These are phyloP conservation scores for Tricholoma saponaceum DNA, from an alignment of 768 basidiomycete genomes.

Conservation along the genomic window DNA sequence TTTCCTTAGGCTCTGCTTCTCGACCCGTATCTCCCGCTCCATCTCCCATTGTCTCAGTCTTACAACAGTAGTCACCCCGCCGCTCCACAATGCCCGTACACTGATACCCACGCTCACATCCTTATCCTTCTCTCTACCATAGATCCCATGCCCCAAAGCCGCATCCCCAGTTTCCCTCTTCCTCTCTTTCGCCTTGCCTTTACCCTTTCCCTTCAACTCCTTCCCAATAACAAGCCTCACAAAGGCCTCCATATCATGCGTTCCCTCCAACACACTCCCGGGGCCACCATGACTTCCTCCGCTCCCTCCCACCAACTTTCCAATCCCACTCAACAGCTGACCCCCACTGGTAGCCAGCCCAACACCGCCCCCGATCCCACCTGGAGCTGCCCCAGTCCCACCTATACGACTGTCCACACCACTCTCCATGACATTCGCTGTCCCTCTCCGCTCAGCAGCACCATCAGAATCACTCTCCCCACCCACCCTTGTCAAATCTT, in stretches of 20 bases:
- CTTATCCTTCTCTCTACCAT: slow-evolving; percentile 20
- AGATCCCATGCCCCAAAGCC: slow-evolving; percentile 9
- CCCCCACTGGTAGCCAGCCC: slow-evolving; percentile 24
- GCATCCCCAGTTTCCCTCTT: slow-evolving; percentile 11
- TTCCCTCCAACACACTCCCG: slow-evolving; percentile 40
- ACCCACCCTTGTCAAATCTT: slow-evolving; percentile 37
- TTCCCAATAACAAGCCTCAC: slow-evolving; percentile 38
- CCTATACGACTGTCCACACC: slow-evolving; percentile 19
- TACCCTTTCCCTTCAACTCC: slow-evolving; percentile 23
- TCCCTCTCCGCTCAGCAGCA: neutral
- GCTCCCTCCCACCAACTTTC: slow-evolving; percentile 35
- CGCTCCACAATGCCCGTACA: slow-evolving; percentile 42
- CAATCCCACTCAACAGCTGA: slow-evolving; percentile 39
- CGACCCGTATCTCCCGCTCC: slow-evolving; percentile 13
- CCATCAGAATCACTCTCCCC: neutral
- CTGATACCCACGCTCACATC: slow-evolving; percentile 32
- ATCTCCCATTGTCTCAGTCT: slow-evolving; percentile 35
- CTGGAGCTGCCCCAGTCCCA: slow-evolving; percentile 21
- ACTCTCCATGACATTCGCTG: slow-evolving; percentile 19
- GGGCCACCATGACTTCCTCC: slow-evolving; percentile 32
- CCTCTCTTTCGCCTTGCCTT: slow-evolving; percentile 21
- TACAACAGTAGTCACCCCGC: slow-evolving; percentile 32
- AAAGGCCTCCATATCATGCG: slow-evolving; percentile 50
- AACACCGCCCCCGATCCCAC: slow-evolving; percentile 10
- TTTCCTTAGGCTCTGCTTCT: slow-evolving; percentile 10